Base-by-base conservation (phyloP, 768 basidiomycete genomes). In the Lentinula lateritia region DNA sequence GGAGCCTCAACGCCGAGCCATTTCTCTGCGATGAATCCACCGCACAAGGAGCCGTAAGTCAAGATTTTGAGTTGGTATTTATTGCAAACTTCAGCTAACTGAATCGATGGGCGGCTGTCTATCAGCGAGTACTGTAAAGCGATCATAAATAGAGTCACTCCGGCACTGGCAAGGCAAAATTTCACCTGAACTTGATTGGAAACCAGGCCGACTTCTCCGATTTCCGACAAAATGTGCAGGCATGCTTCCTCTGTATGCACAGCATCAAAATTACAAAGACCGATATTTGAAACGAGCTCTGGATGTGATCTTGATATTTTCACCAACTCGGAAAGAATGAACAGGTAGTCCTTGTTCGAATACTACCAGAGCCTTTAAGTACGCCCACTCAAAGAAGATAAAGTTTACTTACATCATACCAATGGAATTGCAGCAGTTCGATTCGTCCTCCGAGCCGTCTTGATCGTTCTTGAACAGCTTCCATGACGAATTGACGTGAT, bases 21-120 rank as follows among this genome's bases (percentile, higher is more conserved):
- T 41, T 75, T 74, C 66, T 87, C 85, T 4, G 83, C 73, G 52
- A 86, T 74, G 68, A 86, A 84, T 4, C 85, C 85, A 13, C 84
- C 84, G 60, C 85, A 87, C 84, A 87, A 69, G 0, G 85, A 82
- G n/a, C 84, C 84, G 61, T 86, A 86, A 36, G 84, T 86, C 13
- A 86, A 71, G 18, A 86, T 71, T 65, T 83, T 86, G 63, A 87
- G 71, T 45, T 74, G 72, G 64, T 87, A 83, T 58, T 75, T 75
- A 63, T 76, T 71, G 63, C 84, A 86, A 8, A 84, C 81, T 46
- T 78, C 77, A 7, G 76, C 77, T 84, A 86, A 82, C 43, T 76
- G 80, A 58, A 84, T 76, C 61, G 83, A 67, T 8, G 85, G 84
- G 1, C 84, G 77, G 5, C 77, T 77, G 65, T 86, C 84, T 60